A percentile compares a stretch with the other conserved stretches of the same genome.
Evolutionary conservation across 1,284 basidiomycete species (phyloP).

Genomic region (Cutaneotrichosporon cutaneum): DNA sequence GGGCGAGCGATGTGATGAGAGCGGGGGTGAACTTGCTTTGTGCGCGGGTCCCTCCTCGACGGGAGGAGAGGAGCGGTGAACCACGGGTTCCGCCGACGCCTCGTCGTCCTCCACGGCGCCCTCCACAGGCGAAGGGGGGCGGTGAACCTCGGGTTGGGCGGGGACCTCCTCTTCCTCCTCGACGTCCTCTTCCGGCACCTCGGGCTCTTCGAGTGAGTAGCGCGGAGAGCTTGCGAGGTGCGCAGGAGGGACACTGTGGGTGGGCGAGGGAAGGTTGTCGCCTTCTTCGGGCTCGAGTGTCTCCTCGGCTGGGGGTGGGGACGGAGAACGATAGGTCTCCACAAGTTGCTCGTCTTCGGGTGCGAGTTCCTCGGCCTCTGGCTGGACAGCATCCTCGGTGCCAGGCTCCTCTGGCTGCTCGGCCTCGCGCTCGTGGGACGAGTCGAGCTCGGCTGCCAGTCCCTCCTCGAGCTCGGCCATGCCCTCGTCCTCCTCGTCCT

Average conservation of each 20-base stretch:
- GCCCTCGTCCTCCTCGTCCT: neutral
- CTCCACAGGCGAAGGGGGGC: no score
- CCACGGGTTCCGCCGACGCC: neutral
- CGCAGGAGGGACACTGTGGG: neutral
- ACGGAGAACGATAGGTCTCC: neutral
- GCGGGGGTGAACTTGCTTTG: no score
- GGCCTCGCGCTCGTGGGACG: neutral
- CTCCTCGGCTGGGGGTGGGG: neutral
- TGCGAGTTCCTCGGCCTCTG: neutral
- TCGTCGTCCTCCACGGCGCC: neutral
- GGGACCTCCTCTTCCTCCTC: neutral
- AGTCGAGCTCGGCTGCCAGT: neutral
- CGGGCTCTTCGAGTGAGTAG: no score
- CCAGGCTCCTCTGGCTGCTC: neutral
- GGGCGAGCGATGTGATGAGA: no score
- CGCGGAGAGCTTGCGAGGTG: neutral
- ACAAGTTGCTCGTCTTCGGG: neutral
- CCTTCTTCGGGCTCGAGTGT: neutral
- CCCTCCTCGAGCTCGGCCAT: neutral
- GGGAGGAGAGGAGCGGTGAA: neutral
- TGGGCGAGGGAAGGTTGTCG: neutral
- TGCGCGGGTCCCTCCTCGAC: neutral
- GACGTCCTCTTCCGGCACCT: neutral
- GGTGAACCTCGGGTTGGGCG: no score
- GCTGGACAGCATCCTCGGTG: neutral